Evolutionary conservation across 2,329 filamentous ascomycete species (phyloP).

Genomic region (Alternaria arborescens): DNA sequence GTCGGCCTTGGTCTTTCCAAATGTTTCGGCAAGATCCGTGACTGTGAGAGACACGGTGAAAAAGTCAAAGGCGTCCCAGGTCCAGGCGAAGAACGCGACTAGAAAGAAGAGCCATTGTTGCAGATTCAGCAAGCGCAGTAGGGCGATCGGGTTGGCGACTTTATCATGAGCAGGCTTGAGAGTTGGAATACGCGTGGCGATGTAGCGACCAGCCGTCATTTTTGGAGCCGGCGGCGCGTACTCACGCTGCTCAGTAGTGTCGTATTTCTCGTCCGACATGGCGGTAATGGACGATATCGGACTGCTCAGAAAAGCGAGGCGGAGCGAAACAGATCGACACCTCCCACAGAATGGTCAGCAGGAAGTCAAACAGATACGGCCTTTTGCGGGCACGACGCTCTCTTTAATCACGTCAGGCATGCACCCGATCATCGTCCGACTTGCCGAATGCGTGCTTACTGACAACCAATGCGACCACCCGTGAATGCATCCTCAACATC

Average conservation of each 20-base stretch:
- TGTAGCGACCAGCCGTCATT: slow-evolving; percentile 55
- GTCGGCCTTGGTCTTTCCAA: slow-evolving; percentile 63
- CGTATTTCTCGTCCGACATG: slow-evolving; percentile 35
- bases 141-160: slow-evolving; percentile 63
- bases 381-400: neutral
- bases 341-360: neutral
- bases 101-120: slow-evolving; percentile 69
- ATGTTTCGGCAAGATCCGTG: slow-evolving; percentile 61
- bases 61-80: slow-evolving; percentile 65
- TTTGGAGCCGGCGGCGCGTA: slow-evolving; percentile 17
- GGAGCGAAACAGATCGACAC: neutral
- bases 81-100: slow-evolving; percentile 59
- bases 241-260: slow-evolving; percentile 25
- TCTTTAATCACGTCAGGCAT: slow-evolving; percentile 8
- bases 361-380: neutral
- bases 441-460: neutral
- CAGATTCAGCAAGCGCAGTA: slow-evolving; percentile 60
- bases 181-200: slow-evolving; percentile 62
- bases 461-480: slow-evolving; percentile 8
- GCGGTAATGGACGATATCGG: neutral
- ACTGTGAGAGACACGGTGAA: slow-evolving; percentile 69
- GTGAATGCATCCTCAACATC: slow-evolving; percentile 9
- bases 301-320: neutral
- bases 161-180: slow-evolving; percentile 65
- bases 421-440: slow-evolving; percentile 3